Evolutionary conservation across 352 stramenopile genomes (phyloP).

Genomic region (Phytophthora fragariaefolia): DNA sequence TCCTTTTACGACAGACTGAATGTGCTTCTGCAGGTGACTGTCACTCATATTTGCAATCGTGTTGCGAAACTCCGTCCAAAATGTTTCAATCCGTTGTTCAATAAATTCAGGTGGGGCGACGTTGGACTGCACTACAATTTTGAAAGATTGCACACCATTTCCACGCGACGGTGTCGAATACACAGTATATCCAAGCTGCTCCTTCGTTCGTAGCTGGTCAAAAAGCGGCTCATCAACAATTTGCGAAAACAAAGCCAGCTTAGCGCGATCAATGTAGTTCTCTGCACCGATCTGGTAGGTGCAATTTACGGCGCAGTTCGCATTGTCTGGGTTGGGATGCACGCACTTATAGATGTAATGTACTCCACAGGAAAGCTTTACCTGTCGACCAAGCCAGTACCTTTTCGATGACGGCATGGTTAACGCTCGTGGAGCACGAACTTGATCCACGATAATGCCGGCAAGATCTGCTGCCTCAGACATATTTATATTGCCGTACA

Average conservation of each 20-base stretch:
- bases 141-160: conserved; percentile 66
- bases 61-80: conserved; percentile 51
- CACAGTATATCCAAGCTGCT: conserved; percentile 77
- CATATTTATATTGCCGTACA: conserved; percentile 63
- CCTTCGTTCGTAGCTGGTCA: conserved; percentile 65
- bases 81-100: conserved; percentile 73
- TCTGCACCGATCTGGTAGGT: conserved; percentile 63
- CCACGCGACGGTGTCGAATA: conserved; percentile 58
- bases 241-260: conserved; percentile 61
- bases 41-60: conserved; percentile 37
- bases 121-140: conserved; percentile 82
- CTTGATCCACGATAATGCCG: conserved; percentile 34
- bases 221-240: conserved; percentile 70
- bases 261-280: conserved; percentile 46
- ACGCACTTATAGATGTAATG: conserved; percentile 40
- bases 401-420: conserved; percentile 37
- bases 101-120: conserved; percentile 68
- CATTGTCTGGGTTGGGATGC: conserved; percentile 59
- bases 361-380: conserved; percentile 32
- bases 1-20: conserved; percentile 66
- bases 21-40: conserved; percentile 54
- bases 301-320: conserved; percentile 60
- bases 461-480: conserved; percentile 32
- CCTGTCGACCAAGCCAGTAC: conserved; percentile 37
- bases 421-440: conserved; percentile 13